Evolutionary conservation across 2,329 filamentous ascomycete genomes (phyloP), one percentile per base, ranked within the genome.

Genomic region (Aspergillus sp.): DNA sequence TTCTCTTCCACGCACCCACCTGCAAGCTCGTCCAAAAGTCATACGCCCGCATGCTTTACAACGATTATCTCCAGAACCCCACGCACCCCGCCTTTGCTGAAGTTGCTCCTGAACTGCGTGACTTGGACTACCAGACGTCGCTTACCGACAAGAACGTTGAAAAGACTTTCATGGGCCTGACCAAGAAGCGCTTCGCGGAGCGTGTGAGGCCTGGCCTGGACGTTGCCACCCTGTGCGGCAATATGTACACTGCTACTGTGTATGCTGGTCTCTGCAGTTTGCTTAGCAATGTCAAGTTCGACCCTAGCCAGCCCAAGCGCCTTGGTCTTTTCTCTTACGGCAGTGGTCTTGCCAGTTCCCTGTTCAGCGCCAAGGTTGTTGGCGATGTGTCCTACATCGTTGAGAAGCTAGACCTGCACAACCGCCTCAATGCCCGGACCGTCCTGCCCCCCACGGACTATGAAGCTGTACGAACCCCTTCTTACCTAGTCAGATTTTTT

Each of bases 11-110:
- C 79, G 85, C 91, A 19, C 91, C 91, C 46, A 94, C 89, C 66
- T 95, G 91, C 89, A 95, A 95, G 83, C 84, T 93, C 61, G 91
- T 95, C 64, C 83, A 90, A 75, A 95, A 95, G 83, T 93, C 90
- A 19, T 95, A 93, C 75, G 91, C 87, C 63, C 90, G 91, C 68
- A 84, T 95, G 67, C 83, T 94, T 61, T 95, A 95, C 85, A 92
- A 94, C 76, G 91, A 95, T 81, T 95, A 90, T 83, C 84, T 94
- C 41, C 81, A 82, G 76, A 85, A 92, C 77, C 87, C 91, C 52
- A 83, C 87, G 65, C 82, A 84, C 77, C 79, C 88, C 51, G 83
- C 83, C 59, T 95, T 94, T 73, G 85, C 86, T 63, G 90, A 92
- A 67, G 90, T 94, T 43, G 85, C 91, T 57, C 84, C 89, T 47